Base-by-base conservation (phyloP, 306 rosid genomes). In the Vigna mungo region DNA sequence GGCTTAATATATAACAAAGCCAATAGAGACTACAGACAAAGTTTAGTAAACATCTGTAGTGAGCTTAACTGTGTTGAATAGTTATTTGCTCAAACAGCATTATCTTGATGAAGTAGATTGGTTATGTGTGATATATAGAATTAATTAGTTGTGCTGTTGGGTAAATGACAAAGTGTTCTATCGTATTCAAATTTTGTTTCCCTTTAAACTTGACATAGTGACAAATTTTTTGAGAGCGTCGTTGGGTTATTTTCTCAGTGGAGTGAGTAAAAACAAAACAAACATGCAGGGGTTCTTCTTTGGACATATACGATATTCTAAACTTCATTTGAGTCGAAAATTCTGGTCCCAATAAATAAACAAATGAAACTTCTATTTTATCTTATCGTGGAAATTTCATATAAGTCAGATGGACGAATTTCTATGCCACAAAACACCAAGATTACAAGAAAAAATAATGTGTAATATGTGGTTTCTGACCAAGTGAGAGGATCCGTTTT, bases 281-380 rank as follows among this genome's bases (percentile, higher is more conserved):
- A 75, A 62, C 17, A 56, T 77, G 65, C 74, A 75, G 65, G 65
- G 84, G 68, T 56, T 74, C 61, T 77, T 81, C 78, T 91, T 80
- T 86, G 91, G 85, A 86, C 77, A 70, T 67, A 84, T 81, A 12
- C 60, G 81, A 20, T 71, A 59, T 72, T 78, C 72, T 78, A 64
- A 80, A 71, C 77, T 81, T 75, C 59, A 74, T 41, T 14, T 67
- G 72, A 71, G 66, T 78, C 41, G 64, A 74, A 85, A 74, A 71
- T 70, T 79, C 72, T 67, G 41, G 80, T 81, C 84, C 81, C 86
- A 68, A 76, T 49, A 79, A 73, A 85, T 89, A 85, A 85, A 84
- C 85, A 88, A 88, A 78, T 85, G 88, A 91, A 91, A 86, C 92
- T 89, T 89, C 91, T 84, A 76, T 76, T 85, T 91, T 84, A 89